A percentile compares a stretch with the other conserved stretches of the same genome.
Conservation (phyloP, 768 basidiomycete species). For the Cystobasidium ongulense region DNA sequence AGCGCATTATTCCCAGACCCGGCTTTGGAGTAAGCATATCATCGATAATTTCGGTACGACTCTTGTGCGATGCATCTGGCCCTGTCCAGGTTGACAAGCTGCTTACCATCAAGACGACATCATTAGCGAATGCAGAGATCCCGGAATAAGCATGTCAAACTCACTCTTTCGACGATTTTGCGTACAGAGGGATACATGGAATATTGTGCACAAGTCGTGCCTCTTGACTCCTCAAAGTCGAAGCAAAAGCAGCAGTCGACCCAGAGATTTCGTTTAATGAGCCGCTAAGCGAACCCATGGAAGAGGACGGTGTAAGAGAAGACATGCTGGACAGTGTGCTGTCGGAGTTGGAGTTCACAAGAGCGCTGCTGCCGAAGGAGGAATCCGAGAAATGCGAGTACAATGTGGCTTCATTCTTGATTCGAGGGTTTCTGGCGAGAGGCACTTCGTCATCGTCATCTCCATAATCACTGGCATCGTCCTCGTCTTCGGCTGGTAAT, state of each 20-base stretch:
- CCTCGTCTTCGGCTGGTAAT: background rate
- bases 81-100: background rate
- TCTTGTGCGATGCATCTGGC: background rate
- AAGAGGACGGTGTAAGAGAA: background rate
- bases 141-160: background rate
- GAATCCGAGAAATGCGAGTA: slow-evolving; percentile 18
- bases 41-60: background rate
- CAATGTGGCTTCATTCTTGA: background rate
- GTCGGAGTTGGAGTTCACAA: background rate
- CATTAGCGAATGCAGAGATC: background rate
- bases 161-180: background rate
- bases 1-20: background rate
- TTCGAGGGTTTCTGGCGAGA: background rate
- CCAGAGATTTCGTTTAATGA: background rate
- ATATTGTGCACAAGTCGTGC: background rate
- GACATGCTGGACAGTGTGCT: background rate
- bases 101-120: background rate
- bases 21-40: background rate
- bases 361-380: background rate
- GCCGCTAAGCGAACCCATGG: background rate
- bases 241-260: background rate
- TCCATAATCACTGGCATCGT: background rate
- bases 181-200: background rate
- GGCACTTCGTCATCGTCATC: background rate
- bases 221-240: background rate